Evolutionary conservation across 2,329 filamentous ascomycete genomes (phyloP).

Genomic region (Fusarium proliferatum): DNA sequence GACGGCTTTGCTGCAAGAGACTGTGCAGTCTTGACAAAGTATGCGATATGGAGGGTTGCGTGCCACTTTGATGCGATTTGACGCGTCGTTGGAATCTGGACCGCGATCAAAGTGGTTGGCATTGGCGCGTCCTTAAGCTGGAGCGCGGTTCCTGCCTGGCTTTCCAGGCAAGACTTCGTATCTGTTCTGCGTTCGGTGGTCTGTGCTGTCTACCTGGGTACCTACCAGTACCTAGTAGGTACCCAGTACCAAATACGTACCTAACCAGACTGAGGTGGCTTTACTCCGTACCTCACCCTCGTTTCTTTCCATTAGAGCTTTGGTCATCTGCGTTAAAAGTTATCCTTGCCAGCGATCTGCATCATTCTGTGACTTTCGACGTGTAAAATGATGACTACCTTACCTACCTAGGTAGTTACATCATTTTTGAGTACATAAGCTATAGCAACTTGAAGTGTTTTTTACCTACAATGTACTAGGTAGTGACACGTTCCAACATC

Average conservation of each 20-base stretch:
- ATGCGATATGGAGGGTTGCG: slow-evolving; percentile 30
- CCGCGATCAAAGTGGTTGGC: slow-evolving; percentile 45
- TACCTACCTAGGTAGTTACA: not conserved
- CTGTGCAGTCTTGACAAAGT: slow-evolving; percentile 39
- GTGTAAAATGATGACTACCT: not conserved
- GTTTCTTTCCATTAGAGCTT: not conserved
- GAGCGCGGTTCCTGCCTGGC: slow-evolving; percentile 42
- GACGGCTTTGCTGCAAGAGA: slow-evolving; percentile 41
- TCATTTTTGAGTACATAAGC: not conserved
- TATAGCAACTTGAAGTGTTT: not conserved
- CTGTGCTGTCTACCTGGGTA: slow-evolving; percentile 21
- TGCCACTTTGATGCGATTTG: slow-evolving; percentile 44
- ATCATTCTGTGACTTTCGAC: not conserved
- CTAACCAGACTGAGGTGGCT: not conserved
- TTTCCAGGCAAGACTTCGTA: slow-evolving; percentile 12
- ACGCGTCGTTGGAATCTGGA: slow-evolving; percentile 41
- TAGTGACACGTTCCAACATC: not conserved
- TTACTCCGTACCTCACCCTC: not conserved
- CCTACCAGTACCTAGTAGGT: not conserved
- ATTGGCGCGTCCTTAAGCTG: slow-evolving; percentile 43
- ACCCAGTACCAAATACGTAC: not conserved
- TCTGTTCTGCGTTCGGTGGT: slow-evolving; percentile 1
- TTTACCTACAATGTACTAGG: not conserved
- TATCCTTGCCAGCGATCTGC: slow-evolving; percentile 6
- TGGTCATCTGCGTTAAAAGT: not conserved